These are phyloP conservation scores for Monilinia fructigena DNA, from an alignment of 2,329 filamentous ascomycete species.

Conservation along the genomic window DNA sequence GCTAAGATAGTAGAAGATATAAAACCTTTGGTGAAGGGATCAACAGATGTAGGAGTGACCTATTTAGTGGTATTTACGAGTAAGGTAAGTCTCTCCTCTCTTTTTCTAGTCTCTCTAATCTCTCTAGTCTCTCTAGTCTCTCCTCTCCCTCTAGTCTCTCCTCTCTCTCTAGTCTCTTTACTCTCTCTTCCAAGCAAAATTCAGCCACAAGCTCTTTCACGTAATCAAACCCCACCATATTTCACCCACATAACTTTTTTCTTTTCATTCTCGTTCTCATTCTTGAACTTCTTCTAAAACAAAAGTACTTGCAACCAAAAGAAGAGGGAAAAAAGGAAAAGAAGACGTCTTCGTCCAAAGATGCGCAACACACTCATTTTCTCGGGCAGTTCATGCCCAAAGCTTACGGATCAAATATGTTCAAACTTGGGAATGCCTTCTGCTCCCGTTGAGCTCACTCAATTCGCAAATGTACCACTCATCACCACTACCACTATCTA, in stretches of 20 bases:
- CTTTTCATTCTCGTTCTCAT: slow-evolving; percentile 1
- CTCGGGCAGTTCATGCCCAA: slow-evolving; percentile 65
- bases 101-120: neutral
- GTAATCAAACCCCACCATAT: neutral
- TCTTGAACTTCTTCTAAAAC: no score
- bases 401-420: slow-evolving; percentile 64
- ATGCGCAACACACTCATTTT: slow-evolving; percentile 70
- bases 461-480: slow-evolving; percentile 64
- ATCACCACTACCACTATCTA: slow-evolving; percentile 34
- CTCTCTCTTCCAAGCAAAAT: no score
- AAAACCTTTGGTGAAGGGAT: slow-evolving; percentile 4
- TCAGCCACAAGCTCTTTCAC: neutral
- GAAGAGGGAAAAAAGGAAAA: no score
- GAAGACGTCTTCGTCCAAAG: neutral
- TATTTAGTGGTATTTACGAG: no score
- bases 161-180: no score
- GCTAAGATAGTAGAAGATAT: neutral
- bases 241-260: slow-evolving; percentile 18
- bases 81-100: neutral
- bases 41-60: neutral
- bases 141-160: no score
- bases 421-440: slow-evolving; percentile 65
- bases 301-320: no score
- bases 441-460: slow-evolving; percentile 63
- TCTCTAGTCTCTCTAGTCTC: no score